phyloP scores from a whole-genome alignment of 306 rosid genomes.

The Bauhinia variegata region DNA sequence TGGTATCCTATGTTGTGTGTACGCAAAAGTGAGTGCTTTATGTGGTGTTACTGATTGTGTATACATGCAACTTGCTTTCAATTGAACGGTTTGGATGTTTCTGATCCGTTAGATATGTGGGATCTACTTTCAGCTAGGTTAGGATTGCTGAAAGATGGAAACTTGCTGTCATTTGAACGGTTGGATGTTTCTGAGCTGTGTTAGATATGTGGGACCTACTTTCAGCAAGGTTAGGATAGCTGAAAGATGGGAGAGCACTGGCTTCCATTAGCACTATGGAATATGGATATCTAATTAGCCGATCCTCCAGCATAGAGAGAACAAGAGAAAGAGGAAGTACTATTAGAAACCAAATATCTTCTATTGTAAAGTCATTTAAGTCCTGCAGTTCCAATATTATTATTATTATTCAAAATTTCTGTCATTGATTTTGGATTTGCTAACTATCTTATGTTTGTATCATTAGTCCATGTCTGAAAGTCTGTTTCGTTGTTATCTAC shows the following conservation, averaged over 20 bases:
- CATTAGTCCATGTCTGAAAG: background rate
- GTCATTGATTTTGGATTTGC: background rate
- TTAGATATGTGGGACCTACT: background rate
- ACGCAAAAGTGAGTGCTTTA: slow-evolving; percentile 6
- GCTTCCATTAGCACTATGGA: slow-evolving; percentile 6
- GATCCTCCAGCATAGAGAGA: background rate
- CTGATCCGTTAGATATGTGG: slow-evolving; percentile 3
- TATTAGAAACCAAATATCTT: background rate
- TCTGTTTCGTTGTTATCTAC: background rate
- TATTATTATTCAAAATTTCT: slow-evolving; percentile 15
- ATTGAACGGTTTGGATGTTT: slow-evolving; percentile 23
- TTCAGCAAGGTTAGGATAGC: slow-evolving; percentile 19
- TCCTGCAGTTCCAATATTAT: background rate
- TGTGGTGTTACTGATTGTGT: background rate
- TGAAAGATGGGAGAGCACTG: slow-evolving; percentile 2
- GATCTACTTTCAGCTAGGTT: slow-evolving; percentile 15
- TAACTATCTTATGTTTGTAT: background rate
- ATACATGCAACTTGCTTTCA: background rate
- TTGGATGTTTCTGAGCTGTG: slow-evolving; percentile 24
- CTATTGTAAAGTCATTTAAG: slow-evolving; percentile 19
- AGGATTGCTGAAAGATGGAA: slow-evolving; percentile 11
- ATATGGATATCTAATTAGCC: slow-evolving; percentile 3
- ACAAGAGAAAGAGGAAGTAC: background rate
- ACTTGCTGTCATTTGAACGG: slow-evolving; percentile 12
- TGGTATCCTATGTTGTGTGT: slow-evolving; percentile 22